These are phyloP conservation scores for Suhomyces coccinellae DNA, from an alignment of 1,139 yeast genomes.

Conservation along the genomic window DNA sequence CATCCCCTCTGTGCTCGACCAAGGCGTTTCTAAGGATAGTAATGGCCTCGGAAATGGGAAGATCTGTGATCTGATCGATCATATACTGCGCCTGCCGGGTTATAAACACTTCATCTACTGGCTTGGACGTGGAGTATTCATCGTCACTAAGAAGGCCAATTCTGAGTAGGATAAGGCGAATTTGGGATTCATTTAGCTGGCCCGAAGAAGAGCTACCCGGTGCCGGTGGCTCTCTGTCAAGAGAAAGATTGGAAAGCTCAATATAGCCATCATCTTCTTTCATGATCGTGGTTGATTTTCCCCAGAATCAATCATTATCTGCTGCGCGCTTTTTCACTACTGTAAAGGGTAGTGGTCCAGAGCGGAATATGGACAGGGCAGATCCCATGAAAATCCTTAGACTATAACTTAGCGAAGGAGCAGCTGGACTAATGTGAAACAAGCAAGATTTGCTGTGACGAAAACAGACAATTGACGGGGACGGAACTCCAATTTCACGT, in stretches of 20 bases:
- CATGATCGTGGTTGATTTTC: slow-evolving; percentile 1
- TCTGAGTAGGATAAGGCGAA: slow-evolving; percentile 30
- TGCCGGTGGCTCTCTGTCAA: background rate
- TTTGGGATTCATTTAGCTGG: slow-evolving; percentile 23
- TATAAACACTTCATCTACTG: slow-evolving; percentile 19
- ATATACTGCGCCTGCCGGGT: slow-evolving; percentile 30
- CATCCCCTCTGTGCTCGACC: slow-evolving; percentile 44
- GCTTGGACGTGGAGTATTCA: slow-evolving; percentile 15
- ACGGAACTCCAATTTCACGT: too few relatives aligned
- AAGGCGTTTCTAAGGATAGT: slow-evolving; percentile 38
- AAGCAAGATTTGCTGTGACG: too few relatives aligned
- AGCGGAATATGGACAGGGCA: too few relatives aligned
- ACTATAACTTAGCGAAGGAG: too few relatives aligned
- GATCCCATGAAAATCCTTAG: too few relatives aligned
- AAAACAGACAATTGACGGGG: too few relatives aligned
- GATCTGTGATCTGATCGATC: slow-evolving; percentile 28
- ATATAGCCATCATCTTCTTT: slow-evolving; percentile 12
- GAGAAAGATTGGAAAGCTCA: slow-evolving; percentile 14
- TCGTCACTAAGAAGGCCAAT: slow-evolving; percentile 35
- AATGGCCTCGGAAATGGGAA: slow-evolving; percentile 29
- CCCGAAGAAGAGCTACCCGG: background rate
- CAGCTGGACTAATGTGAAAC: too few relatives aligned
- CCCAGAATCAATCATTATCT: background rate
- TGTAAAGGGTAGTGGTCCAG: too few relatives aligned
- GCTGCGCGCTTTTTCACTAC: too few relatives aligned